phyloP scores from a whole-genome alignment of 2,329 filamentous ascomycete genomes.

The Penicillium sp. region DNA sequence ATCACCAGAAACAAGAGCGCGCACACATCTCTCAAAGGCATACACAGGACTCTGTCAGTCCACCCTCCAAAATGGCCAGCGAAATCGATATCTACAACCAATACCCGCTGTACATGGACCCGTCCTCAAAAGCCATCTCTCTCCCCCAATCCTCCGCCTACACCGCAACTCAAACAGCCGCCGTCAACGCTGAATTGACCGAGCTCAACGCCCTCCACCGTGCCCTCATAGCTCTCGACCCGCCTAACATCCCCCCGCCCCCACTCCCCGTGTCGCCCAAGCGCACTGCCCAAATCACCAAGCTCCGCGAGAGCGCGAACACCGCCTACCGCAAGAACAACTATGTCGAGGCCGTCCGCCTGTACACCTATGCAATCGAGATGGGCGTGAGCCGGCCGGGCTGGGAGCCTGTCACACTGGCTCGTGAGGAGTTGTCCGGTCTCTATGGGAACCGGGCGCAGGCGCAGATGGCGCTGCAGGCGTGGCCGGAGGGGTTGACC shows the following conservation, averaged over 20 bases:
- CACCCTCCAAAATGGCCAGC: conserved; percentile 30
- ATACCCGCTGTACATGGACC: conserved; percentile 80
- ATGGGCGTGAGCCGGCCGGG: conserved; percentile 82
- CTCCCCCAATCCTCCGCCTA: conserved; percentile 52
- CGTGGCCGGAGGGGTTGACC: conserved; percentile 83
- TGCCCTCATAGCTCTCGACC: conserved; percentile 66
- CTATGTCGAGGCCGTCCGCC: conserved; percentile 74
- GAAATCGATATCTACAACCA: conserved; percentile 67
- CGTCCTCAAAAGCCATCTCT: conserved; percentile 76
- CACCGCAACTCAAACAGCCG: conserved; percentile 48
- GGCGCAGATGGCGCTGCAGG: conserved; percentile 77
- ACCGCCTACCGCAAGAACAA: conserved; percentile 76
- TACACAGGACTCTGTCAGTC: conserved; percentile 3
- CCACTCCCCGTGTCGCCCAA: conserved; percentile 93
- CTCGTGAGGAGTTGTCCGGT: conserved; percentile 79
- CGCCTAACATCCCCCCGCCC: conserved; percentile 74
- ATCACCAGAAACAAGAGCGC: conserved; percentile 3
- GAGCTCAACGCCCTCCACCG: conserved; percentile 81
- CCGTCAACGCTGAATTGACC: conserved; percentile 67
- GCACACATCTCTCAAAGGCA: not conserved
- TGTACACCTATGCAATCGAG: conserved; percentile 84
- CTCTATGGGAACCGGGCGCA: conserved; percentile 88
- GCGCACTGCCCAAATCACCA: conserved; percentile 82
- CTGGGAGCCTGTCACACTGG: conserved; percentile 86
- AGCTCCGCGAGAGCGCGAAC: conserved; percentile 89